These are phyloP conservation scores for Herpetomonas samuelpessoai DNA, from an alignment of 208 protist genomes.

Conservation along the genomic window DNA sequence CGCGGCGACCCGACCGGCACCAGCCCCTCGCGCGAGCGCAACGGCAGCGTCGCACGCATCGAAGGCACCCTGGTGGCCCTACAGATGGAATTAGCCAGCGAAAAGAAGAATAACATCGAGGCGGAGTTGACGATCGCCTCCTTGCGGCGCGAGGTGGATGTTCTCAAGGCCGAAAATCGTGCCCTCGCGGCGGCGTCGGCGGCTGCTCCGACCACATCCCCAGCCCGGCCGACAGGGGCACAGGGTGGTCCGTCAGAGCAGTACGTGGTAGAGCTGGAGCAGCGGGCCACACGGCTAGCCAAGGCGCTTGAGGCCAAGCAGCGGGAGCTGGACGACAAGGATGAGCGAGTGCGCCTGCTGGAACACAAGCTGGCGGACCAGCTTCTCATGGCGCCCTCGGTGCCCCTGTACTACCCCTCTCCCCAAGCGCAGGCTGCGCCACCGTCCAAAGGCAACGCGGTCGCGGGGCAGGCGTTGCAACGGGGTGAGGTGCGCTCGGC, in stretches of 20 bases:
- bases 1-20: neutral
- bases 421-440: too few relatives aligned
- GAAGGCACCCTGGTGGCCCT: slow-evolving; percentile 34
- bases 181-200: slow-evolving; percentile 5
- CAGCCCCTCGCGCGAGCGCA: slow-evolving; percentile 1
- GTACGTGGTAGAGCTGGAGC: slow-evolving; percentile 48
- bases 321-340: slow-evolving; percentile 41
- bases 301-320: slow-evolving; percentile 33
- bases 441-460: too few relatives aligned
- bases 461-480: too few relatives aligned
- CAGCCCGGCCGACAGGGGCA: too few relatives aligned
- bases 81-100: slow-evolving; percentile 61
- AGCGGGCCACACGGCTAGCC: slow-evolving; percentile 31
- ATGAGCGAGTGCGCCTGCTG: slow-evolving; percentile 77
- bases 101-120: slow-evolving; percentile 77
- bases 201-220: too few relatives aligned
- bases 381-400: slow-evolving; percentile 42
- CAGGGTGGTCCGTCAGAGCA: slow-evolving; percentile 3
- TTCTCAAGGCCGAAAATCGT: slow-evolving; percentile 41
- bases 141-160: slow-evolving; percentile 41
- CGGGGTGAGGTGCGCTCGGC: too few relatives aligned
- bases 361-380: slow-evolving; percentile 77
- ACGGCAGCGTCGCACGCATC: slow-evolving; percentile 28
- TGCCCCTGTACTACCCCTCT: too few relatives aligned
- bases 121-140: slow-evolving; percentile 46